These are phyloP conservation scores for Bryum argenteum DNA, from an alignment of 225 moss, liverwort and hornwort species.

Conservation along the genomic window DNA sequence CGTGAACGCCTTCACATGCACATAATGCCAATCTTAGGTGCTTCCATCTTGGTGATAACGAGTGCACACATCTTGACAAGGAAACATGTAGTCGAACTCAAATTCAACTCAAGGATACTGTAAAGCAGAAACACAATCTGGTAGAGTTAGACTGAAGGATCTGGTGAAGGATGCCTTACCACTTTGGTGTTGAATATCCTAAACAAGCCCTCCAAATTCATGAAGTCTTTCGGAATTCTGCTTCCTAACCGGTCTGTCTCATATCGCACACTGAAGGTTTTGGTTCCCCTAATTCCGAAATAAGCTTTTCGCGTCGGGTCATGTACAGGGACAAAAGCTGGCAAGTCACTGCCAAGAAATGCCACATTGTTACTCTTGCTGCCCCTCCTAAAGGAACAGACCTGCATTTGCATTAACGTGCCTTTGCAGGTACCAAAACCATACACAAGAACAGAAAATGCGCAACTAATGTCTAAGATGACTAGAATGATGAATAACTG, in stretches of 20 bases:
- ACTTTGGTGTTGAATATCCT: conserved; percentile 80
- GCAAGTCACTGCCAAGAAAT: conserved; percentile 72
- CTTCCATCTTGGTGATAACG: conserved; percentile 1
- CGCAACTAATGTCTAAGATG: background rate
- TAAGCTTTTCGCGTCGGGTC: conserved; percentile 87
- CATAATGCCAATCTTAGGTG: conserved; percentile 32
- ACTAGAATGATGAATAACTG: conserved; percentile 12
- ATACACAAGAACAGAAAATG: conserved; percentile 11
- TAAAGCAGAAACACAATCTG: conserved; percentile 19
- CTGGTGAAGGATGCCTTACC: conserved; percentile 43
- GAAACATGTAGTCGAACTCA: conserved; percentile 18
- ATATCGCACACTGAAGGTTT: conserved; percentile 68
- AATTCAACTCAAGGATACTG: conserved; percentile 17
- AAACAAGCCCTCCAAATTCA: conserved; percentile 84
- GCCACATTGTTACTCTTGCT: conserved; percentile 30
- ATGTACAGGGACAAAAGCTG: conserved; percentile 92
- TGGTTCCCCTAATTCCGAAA: conserved; percentile 78
- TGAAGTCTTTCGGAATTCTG: conserved; percentile 73
- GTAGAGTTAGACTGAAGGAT: conserved; percentile 14
- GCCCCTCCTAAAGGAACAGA: conserved; percentile 12
- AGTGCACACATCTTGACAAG: conserved; percentile 1
- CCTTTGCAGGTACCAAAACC: conserved; percentile 6
- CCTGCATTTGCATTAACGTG: conserved; percentile 7
- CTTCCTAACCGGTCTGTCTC: conserved; percentile 84
- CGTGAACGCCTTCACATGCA: conserved; percentile 75